Percentiles rank a stretch among this genome's conserved stretches.
Conservation (phyloP, 306 rosid genomes). For the Quercus suber region DNA sequence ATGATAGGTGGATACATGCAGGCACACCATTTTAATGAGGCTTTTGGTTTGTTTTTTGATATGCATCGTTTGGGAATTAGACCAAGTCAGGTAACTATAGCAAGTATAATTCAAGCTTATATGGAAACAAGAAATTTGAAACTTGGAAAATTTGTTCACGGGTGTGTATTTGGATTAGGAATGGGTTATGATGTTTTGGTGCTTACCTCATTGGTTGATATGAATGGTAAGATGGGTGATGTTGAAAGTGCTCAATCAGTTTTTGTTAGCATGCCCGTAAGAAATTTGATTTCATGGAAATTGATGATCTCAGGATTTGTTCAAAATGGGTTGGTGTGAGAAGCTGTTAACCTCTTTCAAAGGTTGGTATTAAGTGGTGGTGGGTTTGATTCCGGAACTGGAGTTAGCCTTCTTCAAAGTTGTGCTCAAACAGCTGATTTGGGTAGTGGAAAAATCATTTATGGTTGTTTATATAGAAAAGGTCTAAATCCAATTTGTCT, state of each 20-base stretch:
- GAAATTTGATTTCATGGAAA: constrained; percentile 78
- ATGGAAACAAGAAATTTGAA: constrained; percentile 28
- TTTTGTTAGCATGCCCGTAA: constrained; percentile 52
- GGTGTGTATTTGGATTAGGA: constrained; percentile 49
- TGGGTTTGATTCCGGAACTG: constrained; percentile 60
- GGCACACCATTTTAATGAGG: constrained; percentile 41
- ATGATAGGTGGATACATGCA: constrained; percentile 65
- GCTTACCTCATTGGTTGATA: constrained; percentile 57
- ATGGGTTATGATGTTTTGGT: constrained; percentile 52
- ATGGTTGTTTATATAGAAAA: constrained; percentile 53
- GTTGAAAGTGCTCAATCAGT: constrained; percentile 41
- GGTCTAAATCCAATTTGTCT: constrained; percentile 52
- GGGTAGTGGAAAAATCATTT: constrained; percentile 49
- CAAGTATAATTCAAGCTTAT: constrained; percentile 59
- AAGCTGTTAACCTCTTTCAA: constrained; percentile 50
- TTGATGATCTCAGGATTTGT: constrained; percentile 64
- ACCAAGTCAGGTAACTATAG: background rate
- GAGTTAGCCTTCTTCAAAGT: constrained; percentile 60
- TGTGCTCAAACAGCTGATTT: constrained; percentile 60
- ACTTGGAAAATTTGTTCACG: constrained; percentile 53
- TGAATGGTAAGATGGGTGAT: constrained; percentile 54
- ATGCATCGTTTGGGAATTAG: constrained; percentile 42
- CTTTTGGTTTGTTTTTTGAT: constrained; percentile 41
- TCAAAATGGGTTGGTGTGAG: constrained; percentile 52
- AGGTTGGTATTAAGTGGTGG: constrained; percentile 49